Evolutionary conservation across 1,284 basidiomycete genomes (phyloP).

Genomic region (Austroboletus olivaceoglutinosus): DNA sequence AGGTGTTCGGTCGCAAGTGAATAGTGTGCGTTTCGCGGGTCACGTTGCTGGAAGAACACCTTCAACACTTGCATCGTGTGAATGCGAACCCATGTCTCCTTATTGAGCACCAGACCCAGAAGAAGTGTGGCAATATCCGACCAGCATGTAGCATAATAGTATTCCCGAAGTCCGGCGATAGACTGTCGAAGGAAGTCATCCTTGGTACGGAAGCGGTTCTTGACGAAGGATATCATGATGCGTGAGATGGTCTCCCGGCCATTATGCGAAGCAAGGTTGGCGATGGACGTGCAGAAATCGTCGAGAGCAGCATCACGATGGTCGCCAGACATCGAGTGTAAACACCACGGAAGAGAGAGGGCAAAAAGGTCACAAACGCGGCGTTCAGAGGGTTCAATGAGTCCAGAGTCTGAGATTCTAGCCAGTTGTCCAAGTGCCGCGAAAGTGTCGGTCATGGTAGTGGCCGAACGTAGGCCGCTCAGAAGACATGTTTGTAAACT

Average conservation of each 20-base stretch:
- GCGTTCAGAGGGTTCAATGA: conserved; percentile 73
- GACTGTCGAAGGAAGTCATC: conserved; percentile 95
- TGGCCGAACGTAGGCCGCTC: conserved; percentile 78
- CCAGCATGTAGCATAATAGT: conserved; percentile 72
- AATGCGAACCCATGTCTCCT: conserved; percentile 78
- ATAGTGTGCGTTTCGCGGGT: conserved; percentile 73
- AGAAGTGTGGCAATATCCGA: conserved; percentile 79
- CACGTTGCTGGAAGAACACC: conserved; percentile 83
- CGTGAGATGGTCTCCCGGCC: conserved; percentile 76
- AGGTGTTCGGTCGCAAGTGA: conserved; percentile 81
- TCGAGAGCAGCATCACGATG: conserved; percentile 60
- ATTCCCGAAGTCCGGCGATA: conserved; percentile 78
- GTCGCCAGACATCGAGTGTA: conserved; percentile 74
- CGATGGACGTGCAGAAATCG: conserved; percentile 75
- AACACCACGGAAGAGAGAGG: conserved; percentile 84
- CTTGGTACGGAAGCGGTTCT: conserved; percentile 85
- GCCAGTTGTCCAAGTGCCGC: conserved; percentile 67
- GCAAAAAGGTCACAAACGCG: conserved; percentile 85
- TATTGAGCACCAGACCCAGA: conserved; percentile 84
- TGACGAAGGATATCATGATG: conserved; percentile 88
- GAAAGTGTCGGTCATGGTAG: conserved; percentile 68
- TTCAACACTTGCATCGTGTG: conserved; percentile 88
- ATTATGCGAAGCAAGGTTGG: conserved; percentile 68
- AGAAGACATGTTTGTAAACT: conserved; percentile 77
- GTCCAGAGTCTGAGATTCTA: conserved; percentile 58